Evolutionary conservation across 768 basidiomycete genomes (phyloP).

Genomic region (Sistotremastrum suecicum): DNA sequence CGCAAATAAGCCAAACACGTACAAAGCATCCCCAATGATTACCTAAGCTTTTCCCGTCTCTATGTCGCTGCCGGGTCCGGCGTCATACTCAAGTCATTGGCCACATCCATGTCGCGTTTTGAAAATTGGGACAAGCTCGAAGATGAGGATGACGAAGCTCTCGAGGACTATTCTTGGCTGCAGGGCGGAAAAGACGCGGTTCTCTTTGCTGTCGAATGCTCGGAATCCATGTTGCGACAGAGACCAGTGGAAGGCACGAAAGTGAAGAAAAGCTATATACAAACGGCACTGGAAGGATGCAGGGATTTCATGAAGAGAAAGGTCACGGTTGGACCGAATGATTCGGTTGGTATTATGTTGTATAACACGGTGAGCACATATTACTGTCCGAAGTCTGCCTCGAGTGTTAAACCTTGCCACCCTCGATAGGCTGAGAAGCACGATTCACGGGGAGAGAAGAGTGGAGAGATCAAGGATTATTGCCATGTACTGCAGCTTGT

Average conservation of each 20-base stretch:
- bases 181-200: constrained; percentile 72
- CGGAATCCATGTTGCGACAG: constrained; percentile 52
- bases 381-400: background rate
- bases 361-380: constrained; percentile 71
- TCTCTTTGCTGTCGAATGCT: constrained; percentile 93
- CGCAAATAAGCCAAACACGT: too few species aligned
- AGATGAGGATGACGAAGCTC: too few species aligned
- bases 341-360: constrained; percentile 78
- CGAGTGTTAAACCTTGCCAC: constrained; percentile 5
- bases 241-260: constrained; percentile 24
- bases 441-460: constrained; percentile 21
- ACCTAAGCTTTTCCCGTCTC: too few species aligned
- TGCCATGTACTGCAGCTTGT: constrained; percentile 68
- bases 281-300: constrained; percentile 67
- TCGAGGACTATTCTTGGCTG: too few species aligned
- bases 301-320: constrained; percentile 84
- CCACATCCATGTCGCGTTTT: too few species aligned
- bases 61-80: too few species aligned
- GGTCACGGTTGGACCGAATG: constrained; percentile 76
- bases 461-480: constrained; percentile 49
- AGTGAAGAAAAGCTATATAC: constrained; percentile 59
- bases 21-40: too few species aligned
- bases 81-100: too few species aligned
- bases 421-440: constrained; percentile 18
- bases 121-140: too few species aligned